Conservation (phyloP, 805 yeast species). For the Candida saitoana region DNA sequence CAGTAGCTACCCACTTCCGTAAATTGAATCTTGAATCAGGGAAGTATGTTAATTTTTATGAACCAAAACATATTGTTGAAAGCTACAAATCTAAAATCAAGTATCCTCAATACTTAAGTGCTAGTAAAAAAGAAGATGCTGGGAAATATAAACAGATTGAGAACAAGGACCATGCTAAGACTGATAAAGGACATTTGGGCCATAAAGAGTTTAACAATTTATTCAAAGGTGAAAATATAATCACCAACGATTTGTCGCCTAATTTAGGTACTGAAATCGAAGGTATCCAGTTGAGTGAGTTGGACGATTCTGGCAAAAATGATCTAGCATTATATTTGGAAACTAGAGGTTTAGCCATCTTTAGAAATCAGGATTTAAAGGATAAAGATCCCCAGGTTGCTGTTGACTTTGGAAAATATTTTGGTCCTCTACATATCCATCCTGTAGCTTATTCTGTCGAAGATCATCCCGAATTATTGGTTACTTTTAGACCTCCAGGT, state of each 20-base stretch:
- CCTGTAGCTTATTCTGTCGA: constrained; percentile 19
- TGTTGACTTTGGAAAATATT: constrained; percentile 18
- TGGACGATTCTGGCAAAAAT: constrained; percentile 22
- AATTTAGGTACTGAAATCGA: constrained; percentile 24
- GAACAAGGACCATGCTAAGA: constrained; percentile 18
- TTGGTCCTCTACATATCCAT: constrained; percentile 26
- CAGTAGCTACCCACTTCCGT: constrained; percentile 2
- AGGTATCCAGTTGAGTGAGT: constrained; percentile 22
- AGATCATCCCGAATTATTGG: constrained; percentile 20
- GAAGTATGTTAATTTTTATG: not conserved
- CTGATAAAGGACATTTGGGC: constrained; percentile 25
- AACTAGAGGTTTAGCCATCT: constrained; percentile 23
- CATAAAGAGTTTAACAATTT: constrained; percentile 17
- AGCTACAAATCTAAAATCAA: constrained; percentile 14
- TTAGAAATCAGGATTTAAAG: constrained; percentile 23
- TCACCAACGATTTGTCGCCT: constrained; percentile 19
- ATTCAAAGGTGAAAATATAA: constrained; percentile 13
- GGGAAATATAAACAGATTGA: constrained; percentile 16
- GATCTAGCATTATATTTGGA: constrained; percentile 24
- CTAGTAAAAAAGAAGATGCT: constrained; percentile 15
- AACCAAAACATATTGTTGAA: constrained; percentile 8
- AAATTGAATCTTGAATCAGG: not conserved
- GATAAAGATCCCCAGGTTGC: constrained; percentile 22
- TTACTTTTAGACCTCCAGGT: constrained; percentile 20
- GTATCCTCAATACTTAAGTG: constrained; percentile 20